These are phyloP conservation scores for Triangularia verruculosa DNA, from an alignment of 2,329 filamentous ascomycete genomes.

Conservation along the genomic window DNA sequence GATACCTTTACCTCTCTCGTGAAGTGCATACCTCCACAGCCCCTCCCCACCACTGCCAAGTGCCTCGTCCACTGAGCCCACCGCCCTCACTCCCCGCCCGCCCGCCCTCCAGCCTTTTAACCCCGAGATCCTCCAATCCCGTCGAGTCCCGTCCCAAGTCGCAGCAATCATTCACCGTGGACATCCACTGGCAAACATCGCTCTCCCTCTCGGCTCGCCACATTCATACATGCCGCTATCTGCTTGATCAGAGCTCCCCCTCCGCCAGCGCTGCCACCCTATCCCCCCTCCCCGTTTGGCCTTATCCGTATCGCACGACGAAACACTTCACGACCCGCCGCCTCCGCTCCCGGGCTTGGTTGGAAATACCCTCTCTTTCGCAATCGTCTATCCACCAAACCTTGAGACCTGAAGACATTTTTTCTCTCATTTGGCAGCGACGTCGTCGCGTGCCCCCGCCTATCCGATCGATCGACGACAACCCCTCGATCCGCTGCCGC, in stretches of 20 bases:
- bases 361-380: conserved; percentile 1
- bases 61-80: background rate
- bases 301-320: conserved; percentile 1
- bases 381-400: background rate
- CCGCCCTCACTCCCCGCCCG: background rate
- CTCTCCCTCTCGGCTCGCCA: conserved; percentile 18
- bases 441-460: background rate
- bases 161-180: no score
- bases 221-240: conserved; percentile 24
- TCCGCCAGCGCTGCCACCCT: conserved; percentile 6
- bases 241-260: conserved; percentile 8
- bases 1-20: no score
- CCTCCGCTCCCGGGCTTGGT: background rate
- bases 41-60: background rate
- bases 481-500: conserved; percentile 17
- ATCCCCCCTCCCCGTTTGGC: no score
- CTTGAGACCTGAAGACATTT: background rate
- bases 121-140: background rate
- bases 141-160: background rate
- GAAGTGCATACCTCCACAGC: background rate
- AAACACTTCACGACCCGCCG: background rate
- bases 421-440: background rate
- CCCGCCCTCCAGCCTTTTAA: conserved; percentile 2
- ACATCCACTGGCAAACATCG: no score
- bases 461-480: background rate